These are phyloP conservation scores for Naegleria gruberi DNA, from an alignment of 208 protist species.

Conservation along the genomic window DNA sequence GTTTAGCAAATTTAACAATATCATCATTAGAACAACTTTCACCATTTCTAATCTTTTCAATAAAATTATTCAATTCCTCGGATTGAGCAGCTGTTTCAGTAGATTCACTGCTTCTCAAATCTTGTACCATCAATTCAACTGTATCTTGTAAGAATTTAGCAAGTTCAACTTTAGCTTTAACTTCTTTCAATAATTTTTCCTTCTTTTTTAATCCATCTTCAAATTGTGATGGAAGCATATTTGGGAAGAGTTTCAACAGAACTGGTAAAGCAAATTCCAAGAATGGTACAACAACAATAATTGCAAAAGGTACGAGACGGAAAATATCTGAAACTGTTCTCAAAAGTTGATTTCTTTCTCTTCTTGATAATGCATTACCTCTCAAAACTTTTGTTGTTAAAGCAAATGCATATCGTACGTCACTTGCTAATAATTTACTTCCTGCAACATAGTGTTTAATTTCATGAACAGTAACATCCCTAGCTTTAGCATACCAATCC, in stretches of 20 bases:
- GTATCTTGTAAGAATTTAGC: constrained; percentile 40
- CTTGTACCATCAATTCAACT: constrained; percentile 26
- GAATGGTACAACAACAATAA: constrained; percentile 69
- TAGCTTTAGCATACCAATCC: not conserved
- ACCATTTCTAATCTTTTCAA: not conserved
- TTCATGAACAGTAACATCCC: not conserved
- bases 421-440: not conserved
- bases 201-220: constrained; percentile 19
- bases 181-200: constrained; percentile 17
- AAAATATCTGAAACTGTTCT: constrained; percentile 57
- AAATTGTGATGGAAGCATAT: constrained; percentile 63
- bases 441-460: not conserved
- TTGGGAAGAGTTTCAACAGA: constrained; percentile 59
- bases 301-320: constrained; percentile 58
- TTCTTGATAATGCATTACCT: constrained; percentile 3
- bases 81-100: constrained; percentile 22
- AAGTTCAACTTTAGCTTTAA: constrained; percentile 32
- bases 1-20: constrained; percentile 18
- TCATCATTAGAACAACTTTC: constrained; percentile 5
- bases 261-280: constrained; percentile 60
- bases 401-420: not conserved
- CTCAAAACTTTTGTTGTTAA: not conserved
- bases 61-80: constrained; percentile 30
- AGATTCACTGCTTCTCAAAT: constrained; percentile 14
- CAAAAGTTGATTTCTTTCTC: constrained; percentile 33